phyloP scores from a whole-genome alignment of 176 grass and related monocot species.

The Thalia dealbata region DNA sequence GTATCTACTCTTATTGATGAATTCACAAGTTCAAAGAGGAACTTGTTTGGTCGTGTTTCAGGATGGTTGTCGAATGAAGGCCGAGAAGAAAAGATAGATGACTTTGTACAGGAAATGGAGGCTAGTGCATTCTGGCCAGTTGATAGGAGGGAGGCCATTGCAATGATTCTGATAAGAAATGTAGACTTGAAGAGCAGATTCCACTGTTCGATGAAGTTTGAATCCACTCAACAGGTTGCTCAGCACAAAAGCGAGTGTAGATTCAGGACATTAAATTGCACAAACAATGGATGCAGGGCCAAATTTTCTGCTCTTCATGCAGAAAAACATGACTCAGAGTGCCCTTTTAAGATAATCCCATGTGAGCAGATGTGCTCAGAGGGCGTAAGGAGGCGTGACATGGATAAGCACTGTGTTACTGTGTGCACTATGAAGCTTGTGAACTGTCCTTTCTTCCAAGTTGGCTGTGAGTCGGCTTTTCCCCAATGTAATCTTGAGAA shows the following conservation, averaged over 20 bases:
- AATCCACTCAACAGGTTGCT: slow-evolving; percentile 22
- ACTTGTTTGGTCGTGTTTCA: slow-evolving; percentile 69
- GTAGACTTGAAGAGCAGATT: slow-evolving; percentile 40
- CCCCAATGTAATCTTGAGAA: slow-evolving; percentile 53
- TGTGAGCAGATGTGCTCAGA: slow-evolving; percentile 58
- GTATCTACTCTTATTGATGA: slow-evolving; percentile 47
- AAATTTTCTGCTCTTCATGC: slow-evolving; percentile 44
- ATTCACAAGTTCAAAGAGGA: slow-evolving; percentile 54
- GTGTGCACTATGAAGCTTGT: slow-evolving; percentile 63
- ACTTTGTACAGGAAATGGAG: slow-evolving; percentile 54
- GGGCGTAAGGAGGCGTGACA: slow-evolving; percentile 46
- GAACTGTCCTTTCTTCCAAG: slow-evolving; percentile 67
- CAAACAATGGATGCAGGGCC: slow-evolving; percentile 34
- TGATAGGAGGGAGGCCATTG: slow-evolving; percentile 21
- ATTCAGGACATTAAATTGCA: slow-evolving; percentile 45
- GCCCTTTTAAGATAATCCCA: slow-evolving; percentile 55
- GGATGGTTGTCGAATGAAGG: slow-evolving; percentile 66
- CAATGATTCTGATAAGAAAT: slow-evolving; percentile 36
- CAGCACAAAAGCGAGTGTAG: slow-evolving; percentile 32
- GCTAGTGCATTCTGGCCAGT: slow-evolving; percentile 27
- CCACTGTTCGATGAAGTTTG: slow-evolving; percentile 44
- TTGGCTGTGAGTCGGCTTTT: slow-evolving; percentile 65
- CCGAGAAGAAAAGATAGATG: slow-evolving; percentile 63
- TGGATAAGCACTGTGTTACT: slow-evolving; percentile 63
- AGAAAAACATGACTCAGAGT: slow-evolving; percentile 51